Conservation (phyloP, 2,329 filamentous ascomycete species). For the Cercospora brassicicola region DNA sequence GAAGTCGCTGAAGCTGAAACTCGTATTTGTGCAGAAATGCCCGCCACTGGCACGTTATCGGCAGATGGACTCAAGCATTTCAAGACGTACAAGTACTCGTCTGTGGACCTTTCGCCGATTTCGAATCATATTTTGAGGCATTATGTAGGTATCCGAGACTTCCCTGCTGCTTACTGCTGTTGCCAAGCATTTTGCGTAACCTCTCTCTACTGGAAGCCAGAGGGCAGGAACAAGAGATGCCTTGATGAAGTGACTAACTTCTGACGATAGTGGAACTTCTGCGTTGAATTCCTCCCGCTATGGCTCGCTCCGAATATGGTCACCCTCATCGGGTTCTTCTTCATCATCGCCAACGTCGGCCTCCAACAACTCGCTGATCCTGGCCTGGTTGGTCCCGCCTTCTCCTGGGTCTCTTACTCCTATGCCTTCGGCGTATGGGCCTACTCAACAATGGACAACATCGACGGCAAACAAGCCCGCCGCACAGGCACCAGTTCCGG, state of each 20-base stretch:
- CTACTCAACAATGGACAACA: conserved; percentile 97
- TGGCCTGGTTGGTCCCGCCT: conserved; percentile 69
- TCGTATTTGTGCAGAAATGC: conserved; percentile 13
- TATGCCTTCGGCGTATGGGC: conserved; percentile 96
- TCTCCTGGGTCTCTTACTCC: conserved; percentile 95
- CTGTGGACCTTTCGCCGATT: conserved; percentile 90
- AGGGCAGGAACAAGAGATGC: not conserved
- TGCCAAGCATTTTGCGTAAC: not conserved
- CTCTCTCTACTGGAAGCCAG: not conserved
- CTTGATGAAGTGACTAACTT: not conserved
- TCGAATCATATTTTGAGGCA: conserved; percentile 92
- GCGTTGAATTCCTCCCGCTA: conserved; percentile 85
- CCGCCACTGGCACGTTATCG: conserved; percentile 54
- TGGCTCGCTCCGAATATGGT: conserved; percentile 99
- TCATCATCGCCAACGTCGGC: conserved; percentile 81
- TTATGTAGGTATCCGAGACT: conserved; percentile 66
- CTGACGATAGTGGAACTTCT: conserved; percentile 81
- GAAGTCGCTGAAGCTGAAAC: not conserved
- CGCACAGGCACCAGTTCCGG: conserved; percentile 93
- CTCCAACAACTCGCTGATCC: conserved; percentile 78
- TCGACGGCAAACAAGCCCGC: conserved; percentile 95
- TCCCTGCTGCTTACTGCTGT: conserved; percentile 1
- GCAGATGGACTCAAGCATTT: conserved; percentile 89
- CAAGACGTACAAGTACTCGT: conserved; percentile 95
- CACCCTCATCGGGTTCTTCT: conserved; percentile 90